Conservation (phyloP, 371 early-diverging fungal genomes). For the Lichtheimia corymbifera region DNA sequence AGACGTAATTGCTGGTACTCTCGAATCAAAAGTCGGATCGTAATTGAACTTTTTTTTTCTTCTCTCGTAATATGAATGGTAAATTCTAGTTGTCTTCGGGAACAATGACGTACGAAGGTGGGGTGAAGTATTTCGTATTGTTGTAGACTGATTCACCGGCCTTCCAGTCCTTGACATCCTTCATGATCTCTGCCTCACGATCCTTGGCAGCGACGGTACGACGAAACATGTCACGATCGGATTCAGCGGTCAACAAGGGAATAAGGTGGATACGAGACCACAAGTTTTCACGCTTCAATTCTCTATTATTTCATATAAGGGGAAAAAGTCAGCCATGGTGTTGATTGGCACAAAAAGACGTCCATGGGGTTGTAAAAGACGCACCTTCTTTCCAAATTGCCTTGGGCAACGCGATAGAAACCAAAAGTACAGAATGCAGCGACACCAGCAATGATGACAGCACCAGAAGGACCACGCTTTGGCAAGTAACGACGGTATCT, state of each 20-base stretch:
- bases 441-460: conserved; percentile 56
- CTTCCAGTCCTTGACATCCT: conserved; percentile 83
- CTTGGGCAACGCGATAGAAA: conserved; percentile 62
- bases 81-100: conserved; percentile 45
- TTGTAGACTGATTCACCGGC: conserved; percentile 79
- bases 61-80: too few species aligned
- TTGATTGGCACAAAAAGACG: too few species aligned
- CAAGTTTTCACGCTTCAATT: conserved; percentile 89
- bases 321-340: background rate
- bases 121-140: conserved; percentile 78
- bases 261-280: conserved; percentile 91
- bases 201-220: conserved; percentile 74
- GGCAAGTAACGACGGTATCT: conserved; percentile 89
- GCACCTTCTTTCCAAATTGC: conserved; percentile 78
- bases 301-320: conserved; percentile 52
- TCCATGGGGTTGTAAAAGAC: background rate
- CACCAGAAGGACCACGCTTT: conserved; percentile 83
- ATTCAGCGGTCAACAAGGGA: conserved; percentile 92
- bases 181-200: conserved; percentile 88
- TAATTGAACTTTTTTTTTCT: too few species aligned
- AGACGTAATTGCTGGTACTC: background rate
- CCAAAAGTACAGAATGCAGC: conserved; percentile 55
- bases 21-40: background rate
- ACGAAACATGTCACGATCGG: conserved; percentile 90
- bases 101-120: conserved; percentile 59